Evolutionary conservation across 2,329 filamentous ascomycete genomes (phyloP).

Genomic region (Fusarium multiceps): DNA sequence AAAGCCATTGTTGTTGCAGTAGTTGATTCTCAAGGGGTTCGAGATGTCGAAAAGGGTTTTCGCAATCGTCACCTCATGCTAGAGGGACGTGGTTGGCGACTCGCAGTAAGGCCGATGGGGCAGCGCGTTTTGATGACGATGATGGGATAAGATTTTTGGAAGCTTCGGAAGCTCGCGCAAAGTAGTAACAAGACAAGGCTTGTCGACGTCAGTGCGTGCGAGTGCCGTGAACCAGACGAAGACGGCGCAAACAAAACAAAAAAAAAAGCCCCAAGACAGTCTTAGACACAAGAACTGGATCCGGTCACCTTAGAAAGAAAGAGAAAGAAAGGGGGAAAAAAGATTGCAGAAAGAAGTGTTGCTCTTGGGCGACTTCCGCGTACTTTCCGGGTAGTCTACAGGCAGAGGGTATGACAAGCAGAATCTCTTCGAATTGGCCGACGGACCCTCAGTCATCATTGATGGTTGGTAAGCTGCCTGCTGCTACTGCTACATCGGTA

Average conservation of each 20-base stretch:
- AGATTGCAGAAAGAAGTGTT: neutral
- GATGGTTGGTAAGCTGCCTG: slow-evolving; percentile 40
- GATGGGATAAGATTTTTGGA: slow-evolving; percentile 17
- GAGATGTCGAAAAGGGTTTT: slow-evolving; percentile 53
- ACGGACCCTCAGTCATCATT: slow-evolving; percentile 12
- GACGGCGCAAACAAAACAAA: neutral
- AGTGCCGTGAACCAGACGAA: slow-evolving; percentile 9
- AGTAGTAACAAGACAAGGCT: neutral
- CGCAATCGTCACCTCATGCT: slow-evolving; percentile 56
- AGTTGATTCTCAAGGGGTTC: slow-evolving; percentile 15
- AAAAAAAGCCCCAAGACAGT: slow-evolving; percentile 2
- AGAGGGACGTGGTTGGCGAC: slow-evolving; percentile 18
- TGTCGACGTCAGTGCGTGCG: slow-evolving; percentile 30
- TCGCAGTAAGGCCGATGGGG: slow-evolving; percentile 16
- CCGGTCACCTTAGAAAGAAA: slow-evolving; percentile 7
- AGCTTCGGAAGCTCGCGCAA: slow-evolving; percentile 34
- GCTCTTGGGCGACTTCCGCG: slow-evolving; percentile 31
- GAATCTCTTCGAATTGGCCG: slow-evolving; percentile 33
- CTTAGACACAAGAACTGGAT: slow-evolving; percentile 18
- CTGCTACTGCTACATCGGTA: slow-evolving; percentile 24
- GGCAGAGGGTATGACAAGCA: slow-evolving; percentile 21
- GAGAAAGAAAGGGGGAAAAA: neutral
- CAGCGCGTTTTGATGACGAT: slow-evolving; percentile 28
- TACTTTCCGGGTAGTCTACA: neutral
- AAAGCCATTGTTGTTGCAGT: slow-evolving; percentile 47